Base-by-base conservation (phyloP, 441 rosid species). In the Jatropha podagrica region DNA sequence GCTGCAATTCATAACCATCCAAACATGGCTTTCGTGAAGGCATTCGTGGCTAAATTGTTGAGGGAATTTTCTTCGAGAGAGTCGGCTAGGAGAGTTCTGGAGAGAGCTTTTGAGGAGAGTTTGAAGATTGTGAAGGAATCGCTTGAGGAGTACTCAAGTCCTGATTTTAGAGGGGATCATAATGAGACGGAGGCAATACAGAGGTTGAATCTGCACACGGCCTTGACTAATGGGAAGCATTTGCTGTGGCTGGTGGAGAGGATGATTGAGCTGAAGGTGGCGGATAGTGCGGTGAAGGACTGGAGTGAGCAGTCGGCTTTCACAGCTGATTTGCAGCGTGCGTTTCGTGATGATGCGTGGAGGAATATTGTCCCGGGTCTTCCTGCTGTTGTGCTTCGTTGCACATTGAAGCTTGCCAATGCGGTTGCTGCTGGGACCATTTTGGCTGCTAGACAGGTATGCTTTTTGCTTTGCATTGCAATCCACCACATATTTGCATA, bases 171-270 rank as follows among this genome's bases (percentile, higher is more conserved):
- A 76, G 93, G 88, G 17, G 90, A 88, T 60, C 85, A 88, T 65
- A 87, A 86, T 52, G 96, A 91, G 90, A 91, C 90, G 18, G 92
- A 91, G 85, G 96, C 92, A 0, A 89, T 88, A 41, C 92, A 91
- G 85, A 77, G 96, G 82, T 48, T 89, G 82, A 84, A 89, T 79
- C 74, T 89, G 86, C 96, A 91, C 72, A 88, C 81, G n/a, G 92
- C 92, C 1, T 77, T 86, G 89, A 85, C 91, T 0, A 85, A 83
- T 58, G 88, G 90, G 74, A 84, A 81, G 78, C 93, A 89, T 76
- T 78, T 91, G 79, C 18, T 84, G 73, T 91, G 96, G 93, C n/a
- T 91, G 76, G 82, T 91, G 71, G 93, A 91, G 89, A 85, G 96
- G 85, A 91, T 91, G 96, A 86, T 91, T 56, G 96, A 91, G 84